phyloP scores from a whole-genome alignment of 495 filamentous ascomycete species.

The Jackrogersella minutella region DNA sequence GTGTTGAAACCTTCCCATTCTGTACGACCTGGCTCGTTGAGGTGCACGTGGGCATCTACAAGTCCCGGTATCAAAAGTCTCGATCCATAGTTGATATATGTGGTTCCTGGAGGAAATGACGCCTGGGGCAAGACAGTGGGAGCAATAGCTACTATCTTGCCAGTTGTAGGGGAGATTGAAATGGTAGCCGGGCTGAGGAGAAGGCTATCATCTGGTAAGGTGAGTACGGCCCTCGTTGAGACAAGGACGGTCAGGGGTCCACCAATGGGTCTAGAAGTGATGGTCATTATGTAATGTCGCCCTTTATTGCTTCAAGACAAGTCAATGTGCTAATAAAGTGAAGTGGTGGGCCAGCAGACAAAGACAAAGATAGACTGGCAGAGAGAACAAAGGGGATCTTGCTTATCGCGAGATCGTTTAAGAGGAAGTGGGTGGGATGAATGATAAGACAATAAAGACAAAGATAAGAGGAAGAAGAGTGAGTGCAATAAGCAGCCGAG shows the following conservation, averaged over 20 bases:
- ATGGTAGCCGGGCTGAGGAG: conserved; percentile 72
- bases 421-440: conserved; percentile 4
- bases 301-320: conserved; percentile 10
- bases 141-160: conserved; percentile 84
- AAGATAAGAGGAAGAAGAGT: conserved; percentile 15
- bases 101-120: conserved; percentile 74
- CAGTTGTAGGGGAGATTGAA: conserved; percentile 76
- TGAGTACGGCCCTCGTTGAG: conserved; percentile 84
- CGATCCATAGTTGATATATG: conserved; percentile 87
- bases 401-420: conserved; percentile 28
- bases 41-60: conserved; percentile 96
- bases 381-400: conserved; percentile 18
- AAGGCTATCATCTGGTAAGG: conserved; percentile 64
- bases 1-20: conserved; percentile 99
- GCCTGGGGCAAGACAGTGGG: conserved; percentile 73
- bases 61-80: conserved; percentile 87
- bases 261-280: conserved; percentile 23
- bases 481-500: neutral
- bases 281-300: conserved; percentile 40
- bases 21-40: conserved; percentile 96
- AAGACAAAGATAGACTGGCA: conserved; percentile 15
- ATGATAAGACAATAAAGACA: conserved; percentile 25
- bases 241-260: conserved; percentile 68
- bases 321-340: conserved; percentile 18
- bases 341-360: conserved; percentile 1